Evolutionary conservation across 1,139 yeast genomes (phyloP), one percentile per base, ranked within the genome.

Genomic region (Ogataea hybrid): DNA sequence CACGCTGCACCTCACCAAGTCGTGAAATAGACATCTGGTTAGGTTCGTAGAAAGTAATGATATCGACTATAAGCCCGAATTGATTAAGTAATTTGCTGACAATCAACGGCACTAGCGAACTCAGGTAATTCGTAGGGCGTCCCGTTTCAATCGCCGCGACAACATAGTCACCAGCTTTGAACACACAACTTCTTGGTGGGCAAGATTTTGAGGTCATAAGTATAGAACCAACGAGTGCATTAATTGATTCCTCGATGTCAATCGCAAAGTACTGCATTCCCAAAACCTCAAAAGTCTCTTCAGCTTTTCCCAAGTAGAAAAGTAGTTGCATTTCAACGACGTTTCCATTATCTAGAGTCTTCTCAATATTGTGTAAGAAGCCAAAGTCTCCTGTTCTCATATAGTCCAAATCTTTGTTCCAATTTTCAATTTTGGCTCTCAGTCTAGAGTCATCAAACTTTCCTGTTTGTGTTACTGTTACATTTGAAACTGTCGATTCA

Each of bases 371-470:
- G 58, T 89, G 96, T 46, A 92, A 70, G 60, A 92, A 92, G 0
- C 99, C 99, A 32, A 92, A 69, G 58, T 92, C 97, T 0, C 97
- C 98, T 0, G 98, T 92, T 52, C 98, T 73, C 47, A 87, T 69
- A 61, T 87, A 94, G 4, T 74, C 69, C 38, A 81, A 67, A 2
- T 77, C 76, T 0, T 75, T 70, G 54, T 84, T 81, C 23, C 88
- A 92, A 32, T 77, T 84, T 25, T 36, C 46, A 30, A 57, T 59
- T 34, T 49, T 59, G 7, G 59, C 68, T 39, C 48, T 52, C 37
- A 62, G 61, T 34, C 57, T 61, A 3, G 43, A 29, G 16, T 42
- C 47, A 6, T 49, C 49, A 25, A 53, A 52, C 3, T 56, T 51
- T 16, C 48, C 49, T 3, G 49, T 39, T 12, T 30, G 9, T 3